Conservation (phyloP, 2,329 filamentous ascomycete genomes). For the Ilyonectria robusta region DNA sequence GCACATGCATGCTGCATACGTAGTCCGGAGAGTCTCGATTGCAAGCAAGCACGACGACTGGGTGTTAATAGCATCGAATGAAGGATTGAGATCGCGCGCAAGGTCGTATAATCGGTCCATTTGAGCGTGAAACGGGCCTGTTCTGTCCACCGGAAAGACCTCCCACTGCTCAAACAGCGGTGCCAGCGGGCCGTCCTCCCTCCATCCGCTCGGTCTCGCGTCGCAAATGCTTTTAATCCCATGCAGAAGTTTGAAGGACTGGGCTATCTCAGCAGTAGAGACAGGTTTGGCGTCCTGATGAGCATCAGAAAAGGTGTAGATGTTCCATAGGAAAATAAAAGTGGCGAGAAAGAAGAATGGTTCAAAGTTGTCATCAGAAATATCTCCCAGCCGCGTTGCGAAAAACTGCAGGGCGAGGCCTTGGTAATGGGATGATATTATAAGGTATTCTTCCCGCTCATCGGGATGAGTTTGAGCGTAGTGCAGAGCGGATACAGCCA, state of each 20-base stretch:
- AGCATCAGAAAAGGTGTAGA: constrained; percentile 31
- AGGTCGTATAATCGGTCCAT: constrained; percentile 30
- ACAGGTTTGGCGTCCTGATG: background rate
- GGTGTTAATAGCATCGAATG: constrained; percentile 31
- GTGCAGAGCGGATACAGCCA: constrained; percentile 30
- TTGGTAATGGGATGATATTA: constrained; percentile 35
- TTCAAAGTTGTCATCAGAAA: constrained; percentile 32
- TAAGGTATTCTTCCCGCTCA: constrained; percentile 27
- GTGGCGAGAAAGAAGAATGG: constrained; percentile 36
- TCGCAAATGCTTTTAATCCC: constrained; percentile 34
- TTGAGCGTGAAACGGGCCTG: constrained; percentile 30
- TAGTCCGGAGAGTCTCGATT: constrained; percentile 30
- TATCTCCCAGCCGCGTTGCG: constrained; percentile 22
- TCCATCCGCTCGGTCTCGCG: constrained; percentile 31
- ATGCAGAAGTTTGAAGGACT: constrained; percentile 35
- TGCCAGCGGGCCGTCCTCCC: constrained; percentile 25
- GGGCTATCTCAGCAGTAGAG: constrained; percentile 22
- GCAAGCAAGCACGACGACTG: constrained; percentile 34
- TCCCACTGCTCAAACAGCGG: constrained; percentile 20
- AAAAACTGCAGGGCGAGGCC: constrained; percentile 32
- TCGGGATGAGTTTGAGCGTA: constrained; percentile 30
- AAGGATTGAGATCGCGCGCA: constrained; percentile 24
- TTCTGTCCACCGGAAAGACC: background rate
- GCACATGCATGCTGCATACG: constrained; percentile 9
- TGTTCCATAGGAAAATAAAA: constrained; percentile 31